Evolutionary conservation across 768 basidiomycete genomes (phyloP).

Genomic region (Leccinum imitatum): DNA sequence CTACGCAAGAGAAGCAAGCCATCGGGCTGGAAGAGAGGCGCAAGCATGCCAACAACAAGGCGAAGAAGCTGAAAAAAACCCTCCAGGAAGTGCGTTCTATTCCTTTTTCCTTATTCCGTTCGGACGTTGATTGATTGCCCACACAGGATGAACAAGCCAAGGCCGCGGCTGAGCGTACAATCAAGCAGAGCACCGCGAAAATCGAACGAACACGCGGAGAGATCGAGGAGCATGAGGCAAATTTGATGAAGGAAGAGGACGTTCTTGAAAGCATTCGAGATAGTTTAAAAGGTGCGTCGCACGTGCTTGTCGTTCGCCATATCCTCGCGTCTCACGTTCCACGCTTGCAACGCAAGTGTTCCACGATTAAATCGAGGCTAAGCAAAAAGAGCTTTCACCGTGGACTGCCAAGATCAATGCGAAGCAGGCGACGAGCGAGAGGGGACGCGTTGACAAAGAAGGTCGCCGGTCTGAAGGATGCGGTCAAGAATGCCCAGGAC

Average conservation of each 20-base stretch:
- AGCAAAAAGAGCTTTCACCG: constrained; percentile 93
- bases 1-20: constrained; percentile 66
- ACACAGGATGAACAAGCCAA: constrained; percentile 54
- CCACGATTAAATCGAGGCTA: constrained; percentile 87
- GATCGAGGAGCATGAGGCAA: constrained; percentile 65
- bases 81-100: constrained; percentile 65
- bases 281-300: constrained; percentile 71
- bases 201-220: constrained; percentile 68
- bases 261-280: constrained; percentile 80
- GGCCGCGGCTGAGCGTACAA: constrained; percentile 61
- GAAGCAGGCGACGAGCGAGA: constrained; percentile 83
- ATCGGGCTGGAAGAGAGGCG: constrained; percentile 81
- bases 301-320: background rate
- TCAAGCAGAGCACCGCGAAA: constrained; percentile 67
- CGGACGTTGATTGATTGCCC: background rate
- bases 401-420: constrained; percentile 90
- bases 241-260: constrained; percentile 76
- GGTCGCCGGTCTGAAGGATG: constrained; percentile 54
- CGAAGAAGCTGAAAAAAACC: constrained; percentile 88
- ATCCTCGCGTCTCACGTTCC: constrained; percentile 24
- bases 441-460: constrained; percentile 77
- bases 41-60: constrained; percentile 76
- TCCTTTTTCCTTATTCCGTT: background rate
- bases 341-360: constrained; percentile 71
- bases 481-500: constrained; percentile 48